These are phyloP conservation scores for Taiozyma sp. DNA, from an alignment of 1,139 yeast species.

Conservation along the genomic window DNA sequence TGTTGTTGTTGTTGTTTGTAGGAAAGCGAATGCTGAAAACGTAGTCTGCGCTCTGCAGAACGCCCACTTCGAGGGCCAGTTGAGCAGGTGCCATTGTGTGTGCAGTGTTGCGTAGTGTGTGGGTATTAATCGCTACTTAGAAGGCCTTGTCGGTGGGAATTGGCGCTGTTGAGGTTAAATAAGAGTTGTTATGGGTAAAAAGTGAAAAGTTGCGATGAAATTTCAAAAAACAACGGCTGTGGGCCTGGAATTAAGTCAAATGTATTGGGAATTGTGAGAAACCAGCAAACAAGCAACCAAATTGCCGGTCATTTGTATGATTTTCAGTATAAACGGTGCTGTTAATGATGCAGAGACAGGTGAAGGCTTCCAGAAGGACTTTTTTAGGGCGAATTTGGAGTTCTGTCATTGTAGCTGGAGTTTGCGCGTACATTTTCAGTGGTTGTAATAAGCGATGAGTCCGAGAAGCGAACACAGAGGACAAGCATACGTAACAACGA, in stretches of 20 bases:
- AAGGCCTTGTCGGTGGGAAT: background rate
- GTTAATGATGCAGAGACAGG: too few relatives aligned
- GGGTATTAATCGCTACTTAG: too few relatives aligned
- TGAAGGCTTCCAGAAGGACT: too few relatives aligned
- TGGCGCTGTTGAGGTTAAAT: background rate
- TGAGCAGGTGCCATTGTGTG: background rate
- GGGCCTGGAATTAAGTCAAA: background rate
- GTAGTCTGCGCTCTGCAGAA: conserved; percentile 28
- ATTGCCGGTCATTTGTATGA: too few relatives aligned
- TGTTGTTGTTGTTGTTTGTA: conserved; percentile 21
- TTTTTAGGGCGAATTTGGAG: too few relatives aligned
- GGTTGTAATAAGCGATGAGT: background rate
- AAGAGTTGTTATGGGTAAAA: background rate
- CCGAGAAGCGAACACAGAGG: background rate
- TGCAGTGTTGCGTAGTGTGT: too few relatives aligned
- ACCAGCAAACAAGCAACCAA: too few relatives aligned
- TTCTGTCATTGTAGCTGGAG: too few relatives aligned
- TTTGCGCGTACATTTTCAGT: too few relatives aligned
- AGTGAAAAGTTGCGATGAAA: background rate
- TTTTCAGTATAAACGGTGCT: too few relatives aligned
- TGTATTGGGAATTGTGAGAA: too few relatives aligned
- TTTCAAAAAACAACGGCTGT: background rate
- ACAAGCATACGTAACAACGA: too few relatives aligned
- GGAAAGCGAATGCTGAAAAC: conserved; percentile 30
- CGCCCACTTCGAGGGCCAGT: background rate